Conservation (phyloP, 2,329 filamentous ascomycete species). For the Paracoccidioides lutzii region DNA sequence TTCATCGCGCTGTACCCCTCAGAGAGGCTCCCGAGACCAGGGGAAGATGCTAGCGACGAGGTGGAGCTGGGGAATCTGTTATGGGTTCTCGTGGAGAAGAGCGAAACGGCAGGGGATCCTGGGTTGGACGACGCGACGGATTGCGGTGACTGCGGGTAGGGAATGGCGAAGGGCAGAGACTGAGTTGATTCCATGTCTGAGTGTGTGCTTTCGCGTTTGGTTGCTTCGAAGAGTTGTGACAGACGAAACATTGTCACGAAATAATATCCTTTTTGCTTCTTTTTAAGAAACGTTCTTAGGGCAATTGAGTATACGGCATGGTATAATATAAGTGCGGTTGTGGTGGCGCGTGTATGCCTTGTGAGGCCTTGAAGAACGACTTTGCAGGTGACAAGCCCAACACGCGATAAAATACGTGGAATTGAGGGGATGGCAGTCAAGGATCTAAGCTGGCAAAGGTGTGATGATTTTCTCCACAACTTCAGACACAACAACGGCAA, state of each 20-base stretch:
- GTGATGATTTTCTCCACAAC: neutral
- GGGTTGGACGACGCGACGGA: slow-evolving; percentile 25
- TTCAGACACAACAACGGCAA: neutral
- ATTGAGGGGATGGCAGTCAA: slow-evolving; percentile 2
- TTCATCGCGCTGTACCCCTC: slow-evolving; percentile 44
- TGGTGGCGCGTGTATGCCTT: neutral
- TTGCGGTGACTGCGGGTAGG: slow-evolving; percentile 18
- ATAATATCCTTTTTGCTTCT: neutral
- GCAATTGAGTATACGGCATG: slow-evolving; percentile 1
- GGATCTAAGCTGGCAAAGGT: neutral
- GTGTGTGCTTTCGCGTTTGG: slow-evolving; percentile 20
- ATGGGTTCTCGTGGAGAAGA: slow-evolving; percentile 28
- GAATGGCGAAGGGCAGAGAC: slow-evolving; percentile 4
- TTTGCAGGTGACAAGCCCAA: neutral
- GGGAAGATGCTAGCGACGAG: slow-evolving; percentile 58
- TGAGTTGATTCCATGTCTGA: slow-evolving; percentile 14
- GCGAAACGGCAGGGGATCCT: slow-evolving; percentile 28
- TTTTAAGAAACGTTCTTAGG: neutral
- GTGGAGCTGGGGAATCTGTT: slow-evolving; percentile 49
- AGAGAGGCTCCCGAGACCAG: slow-evolving; percentile 36
- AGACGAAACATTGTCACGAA: slow-evolving; percentile 22
- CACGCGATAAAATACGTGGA: slow-evolving; percentile 6
- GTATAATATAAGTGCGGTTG: neutral
- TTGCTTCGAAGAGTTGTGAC: slow-evolving; percentile 24
- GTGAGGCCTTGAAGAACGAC: neutral